Evolutionary conservation across 441 rosid genomes (phyloP).

Genomic region (Euphorbia schlechtendalii): DNA sequence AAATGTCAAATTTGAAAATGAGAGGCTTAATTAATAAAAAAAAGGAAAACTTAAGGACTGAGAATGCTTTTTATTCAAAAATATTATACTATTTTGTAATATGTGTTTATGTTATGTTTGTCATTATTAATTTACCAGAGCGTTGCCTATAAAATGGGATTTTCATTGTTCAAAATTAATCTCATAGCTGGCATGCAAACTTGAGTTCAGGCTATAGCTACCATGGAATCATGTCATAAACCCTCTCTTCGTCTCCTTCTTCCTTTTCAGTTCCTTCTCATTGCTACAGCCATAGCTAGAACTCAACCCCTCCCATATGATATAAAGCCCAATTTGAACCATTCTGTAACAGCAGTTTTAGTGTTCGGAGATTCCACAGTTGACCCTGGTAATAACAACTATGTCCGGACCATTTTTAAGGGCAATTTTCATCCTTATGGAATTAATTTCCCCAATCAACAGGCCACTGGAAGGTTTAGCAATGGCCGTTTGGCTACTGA

Average conservation of each 20-base stretch:
- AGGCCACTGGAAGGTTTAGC: constrained; percentile 69
- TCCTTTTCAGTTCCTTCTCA: constrained; percentile 7
- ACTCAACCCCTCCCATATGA: constrained; percentile 15
- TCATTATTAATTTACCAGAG: too few relatives aligned
- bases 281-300: constrained; percentile 11
- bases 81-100: too few relatives aligned
- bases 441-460: constrained; percentile 39
- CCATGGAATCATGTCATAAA: constrained; percentile 13
- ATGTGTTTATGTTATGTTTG: too few relatives aligned
- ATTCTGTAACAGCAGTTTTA: constrained; percentile 38
- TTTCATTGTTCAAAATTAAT: too few relatives aligned
- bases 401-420: constrained; percentile 38
- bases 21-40: too few relatives aligned
- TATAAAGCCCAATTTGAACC: constrained; percentile 21
- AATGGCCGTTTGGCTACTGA: constrained; percentile 68
- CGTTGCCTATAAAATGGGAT: too few relatives aligned
- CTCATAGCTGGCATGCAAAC: too few relatives aligned
- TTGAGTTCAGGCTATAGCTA: not conserved
- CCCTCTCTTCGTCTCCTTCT: constrained; percentile 3
- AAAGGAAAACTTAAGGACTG: too few relatives aligned
- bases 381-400: constrained; percentile 80
- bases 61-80: too few relatives aligned
- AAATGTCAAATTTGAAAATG: too few relatives aligned
- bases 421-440: constrained; percentile 74
- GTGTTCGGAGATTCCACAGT: constrained; percentile 90